These are phyloP conservation scores for Mortierella sp. DNA, from an alignment of 371 early-diverging fungal genomes.

Conservation along the genomic window DNA sequence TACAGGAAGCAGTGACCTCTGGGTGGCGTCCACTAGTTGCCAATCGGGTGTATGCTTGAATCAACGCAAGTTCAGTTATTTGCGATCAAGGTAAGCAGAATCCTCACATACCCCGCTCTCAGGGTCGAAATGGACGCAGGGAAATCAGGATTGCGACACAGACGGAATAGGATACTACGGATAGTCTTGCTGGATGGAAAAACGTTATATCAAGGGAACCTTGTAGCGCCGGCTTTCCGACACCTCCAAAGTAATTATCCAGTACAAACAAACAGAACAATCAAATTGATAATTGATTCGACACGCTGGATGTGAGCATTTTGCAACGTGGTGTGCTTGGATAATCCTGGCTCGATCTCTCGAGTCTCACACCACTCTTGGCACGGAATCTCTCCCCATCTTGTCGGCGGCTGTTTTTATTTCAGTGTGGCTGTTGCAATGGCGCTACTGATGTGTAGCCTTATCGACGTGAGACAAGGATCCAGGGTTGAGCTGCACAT, in stretches of 20 bases:
- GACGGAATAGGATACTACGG: not conserved
- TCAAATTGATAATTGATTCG: not conserved
- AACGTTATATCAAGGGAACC: no score
- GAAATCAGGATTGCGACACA: not conserved
- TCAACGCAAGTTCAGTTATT: slow-evolving; percentile 33
- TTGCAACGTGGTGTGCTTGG: not conserved
- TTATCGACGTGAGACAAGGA: no score
- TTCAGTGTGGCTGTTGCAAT: not conserved
- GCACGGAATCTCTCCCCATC: not conserved
- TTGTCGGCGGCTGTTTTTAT: not conserved
- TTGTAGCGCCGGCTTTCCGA: no score
- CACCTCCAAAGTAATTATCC: no score
- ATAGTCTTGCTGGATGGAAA: no score
- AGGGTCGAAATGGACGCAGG: no score
- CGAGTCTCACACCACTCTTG: no score
- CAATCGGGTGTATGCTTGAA: slow-evolving; percentile 13
- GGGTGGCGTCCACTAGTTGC: slow-evolving; percentile 37
- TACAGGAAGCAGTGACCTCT: slow-evolving; percentile 48
- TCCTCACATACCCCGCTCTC: not conserved
- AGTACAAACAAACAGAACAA: not conserved
- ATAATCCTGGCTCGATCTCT: not conserved
- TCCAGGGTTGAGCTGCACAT: no score
- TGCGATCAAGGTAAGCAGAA: slow-evolving; percentile 38
- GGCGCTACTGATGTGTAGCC: no score
- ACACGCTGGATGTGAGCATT: not conserved